Evolutionary conservation across 1,139 yeast genomes (phyloP), one percentile per base, ranked within the genome.

Genomic region (Entelexis paramagnoliae): DNA sequence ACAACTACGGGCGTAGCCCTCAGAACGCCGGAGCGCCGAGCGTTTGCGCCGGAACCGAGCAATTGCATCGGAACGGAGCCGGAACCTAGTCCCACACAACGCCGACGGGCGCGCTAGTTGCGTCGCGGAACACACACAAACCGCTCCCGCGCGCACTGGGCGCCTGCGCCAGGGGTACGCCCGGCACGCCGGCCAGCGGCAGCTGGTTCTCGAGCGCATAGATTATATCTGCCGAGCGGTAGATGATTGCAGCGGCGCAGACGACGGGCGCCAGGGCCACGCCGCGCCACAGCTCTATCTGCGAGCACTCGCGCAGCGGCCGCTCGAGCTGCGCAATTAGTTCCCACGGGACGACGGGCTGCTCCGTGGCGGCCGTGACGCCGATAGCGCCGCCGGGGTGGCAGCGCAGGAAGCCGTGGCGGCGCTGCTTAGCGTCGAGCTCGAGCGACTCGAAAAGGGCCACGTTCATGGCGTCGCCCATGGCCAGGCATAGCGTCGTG

Each of bases 351-450:
- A 46, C 22, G 8, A 44, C 50, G n/a, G 41, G 49, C 20, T 32
- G 32, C 26, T 46, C 51, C 24, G 47, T 49, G 19, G 50, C 39
- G 4, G 50, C 50, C 9, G 34, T 17, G 8, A 71, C 73, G 17
- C 95, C 95, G 60, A 87, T 86, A 1, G 93, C 84, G 26, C 96
- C 96, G 33, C 95, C 95, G 1, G 96, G 96, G 63, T 87, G 96
- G 63, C 82, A 76, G 56, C 74, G 74, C 9, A 83, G 80, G 65
- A 87, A 87, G 47, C 74, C 65, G 53, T 66, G 70, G 56, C 74
- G 75, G 48, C 95, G 71, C 55, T 73, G 71, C 39, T 69, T 65
- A 38, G 72, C 68, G 62, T 83, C 87, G 7, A 69, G 70, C 54
- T 80, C 81, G 49, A 81, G 73, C 64, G 81, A 65, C 62, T 86